These are phyloP conservation scores for Penicillium digitatum DNA, from an alignment of 2,329 filamentous ascomycete genomes.

Conservation along the genomic window DNA sequence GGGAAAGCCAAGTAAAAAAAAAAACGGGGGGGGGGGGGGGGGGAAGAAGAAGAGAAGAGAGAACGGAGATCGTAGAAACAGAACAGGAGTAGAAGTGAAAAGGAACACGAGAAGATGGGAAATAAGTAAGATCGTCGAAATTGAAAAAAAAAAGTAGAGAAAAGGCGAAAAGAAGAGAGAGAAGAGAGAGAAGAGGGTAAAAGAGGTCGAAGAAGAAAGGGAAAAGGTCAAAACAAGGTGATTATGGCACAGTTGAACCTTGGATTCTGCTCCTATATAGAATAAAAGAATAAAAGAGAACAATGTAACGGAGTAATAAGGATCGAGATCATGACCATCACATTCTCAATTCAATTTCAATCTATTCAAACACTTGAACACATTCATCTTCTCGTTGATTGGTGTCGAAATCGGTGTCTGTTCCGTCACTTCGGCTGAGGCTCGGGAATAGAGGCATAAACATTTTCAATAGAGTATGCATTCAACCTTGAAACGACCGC, in stretches of 20 bases:
- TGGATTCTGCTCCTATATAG: not conserved
- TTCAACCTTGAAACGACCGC: not conserved
- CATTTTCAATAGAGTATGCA: not conserved
- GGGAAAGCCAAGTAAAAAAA: constrained; percentile 4
- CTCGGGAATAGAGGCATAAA: not conserved
- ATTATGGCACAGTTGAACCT: constrained; percentile 5
- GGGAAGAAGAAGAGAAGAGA: not conserved
- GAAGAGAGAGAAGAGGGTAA: not conserved
- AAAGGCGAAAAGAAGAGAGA: not conserved
- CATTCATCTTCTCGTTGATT: not conserved
- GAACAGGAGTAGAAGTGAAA: not conserved
- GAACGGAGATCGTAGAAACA: not conserved
- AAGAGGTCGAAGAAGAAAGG: not conserved
- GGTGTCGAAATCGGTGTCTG: not conserved
- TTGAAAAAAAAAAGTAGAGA: not conserved
- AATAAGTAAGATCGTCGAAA: not conserved
- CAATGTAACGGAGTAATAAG: not conserved
- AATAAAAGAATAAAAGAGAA: not conserved
- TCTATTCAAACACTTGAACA: not conserved
- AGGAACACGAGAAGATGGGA: not conserved
- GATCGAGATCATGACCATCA: not conserved
- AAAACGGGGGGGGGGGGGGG: not conserved
- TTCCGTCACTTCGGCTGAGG: constrained; percentile 1
- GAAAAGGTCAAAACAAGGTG: constrained; percentile 9
- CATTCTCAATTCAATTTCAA: not conserved